Conservation (phyloP, 2,329 filamentous ascomycete genomes). For the Colletotrichum sansevieriae region DNA sequence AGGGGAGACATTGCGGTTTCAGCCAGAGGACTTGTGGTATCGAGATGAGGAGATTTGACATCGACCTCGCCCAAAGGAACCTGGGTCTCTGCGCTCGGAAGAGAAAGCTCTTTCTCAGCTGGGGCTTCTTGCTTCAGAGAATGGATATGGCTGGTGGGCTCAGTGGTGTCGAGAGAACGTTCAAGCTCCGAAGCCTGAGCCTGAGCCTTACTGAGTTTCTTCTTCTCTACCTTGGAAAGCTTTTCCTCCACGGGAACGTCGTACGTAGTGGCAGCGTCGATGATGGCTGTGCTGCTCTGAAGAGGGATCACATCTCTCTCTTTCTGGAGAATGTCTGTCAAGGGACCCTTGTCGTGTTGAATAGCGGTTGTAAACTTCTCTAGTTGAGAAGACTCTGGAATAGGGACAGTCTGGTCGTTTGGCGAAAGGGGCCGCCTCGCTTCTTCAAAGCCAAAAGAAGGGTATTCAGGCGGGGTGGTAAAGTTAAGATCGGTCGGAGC, state of each 20-base stretch:
- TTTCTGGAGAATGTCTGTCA: not conserved
- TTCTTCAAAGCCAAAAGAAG: too few relatives aligned
- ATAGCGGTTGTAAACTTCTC: not conserved
- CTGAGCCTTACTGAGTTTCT: constrained; percentile 46
- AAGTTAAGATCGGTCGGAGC: too few relatives aligned
- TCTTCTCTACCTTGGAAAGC: constrained; percentile 46
- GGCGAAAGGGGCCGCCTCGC: not conserved
- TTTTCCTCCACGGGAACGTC: constrained; percentile 17
- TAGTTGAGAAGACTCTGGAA: too few relatives aligned
- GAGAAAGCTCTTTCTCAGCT: constrained; percentile 38
- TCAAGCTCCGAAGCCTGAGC: constrained; percentile 36
- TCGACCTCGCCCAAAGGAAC: not conserved
- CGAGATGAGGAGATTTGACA: not conserved
- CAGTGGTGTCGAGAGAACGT: constrained; percentile 14
- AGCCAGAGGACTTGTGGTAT: not conserved
- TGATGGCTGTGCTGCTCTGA: not conserved
- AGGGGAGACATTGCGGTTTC: not conserved
- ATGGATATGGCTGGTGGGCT: constrained; percentile 15
- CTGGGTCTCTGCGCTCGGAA: constrained; percentile 13
- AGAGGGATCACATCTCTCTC: not conserved
- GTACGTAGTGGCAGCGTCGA: not conserved
- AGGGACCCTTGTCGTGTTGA: not conserved
- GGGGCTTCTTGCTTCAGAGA: constrained; percentile 7
- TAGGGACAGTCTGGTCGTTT: not conserved
- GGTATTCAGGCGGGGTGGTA: too few relatives aligned